These are phyloP conservation scores for Musa troglodytarum DNA, from an alignment of 176 grass and related monocot genomes.

Conservation along the genomic window DNA sequence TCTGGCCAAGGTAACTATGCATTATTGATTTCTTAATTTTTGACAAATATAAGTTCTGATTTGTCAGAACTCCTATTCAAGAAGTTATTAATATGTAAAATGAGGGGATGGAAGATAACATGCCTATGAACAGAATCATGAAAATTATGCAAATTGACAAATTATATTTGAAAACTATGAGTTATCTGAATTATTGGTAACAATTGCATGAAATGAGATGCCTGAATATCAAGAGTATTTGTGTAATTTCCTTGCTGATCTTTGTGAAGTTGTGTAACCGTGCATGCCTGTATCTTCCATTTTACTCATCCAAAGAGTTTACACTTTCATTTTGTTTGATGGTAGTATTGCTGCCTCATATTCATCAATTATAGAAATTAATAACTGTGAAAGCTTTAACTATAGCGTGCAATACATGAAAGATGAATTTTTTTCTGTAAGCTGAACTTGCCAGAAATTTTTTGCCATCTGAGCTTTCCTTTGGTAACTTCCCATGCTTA, in stretches of 20 bases:
- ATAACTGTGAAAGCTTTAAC: too few species aligned
- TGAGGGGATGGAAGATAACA: too few species aligned
- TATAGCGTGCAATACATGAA: neutral
- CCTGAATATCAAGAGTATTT: neutral
- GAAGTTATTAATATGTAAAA: neutral
- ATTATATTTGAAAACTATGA: too few species aligned
- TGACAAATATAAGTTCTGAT: neutral
- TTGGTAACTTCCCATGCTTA: neutral
- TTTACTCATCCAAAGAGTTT: neutral
- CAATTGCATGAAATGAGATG: too few species aligned
- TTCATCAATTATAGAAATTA: neutral
- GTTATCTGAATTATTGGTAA: too few species aligned
- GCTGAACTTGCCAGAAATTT: neutral
- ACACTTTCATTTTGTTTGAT: neutral
- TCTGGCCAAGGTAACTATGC: constrained; percentile 77
- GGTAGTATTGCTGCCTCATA: neutral
- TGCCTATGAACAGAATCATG: too few species aligned
- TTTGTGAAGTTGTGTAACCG: neutral
- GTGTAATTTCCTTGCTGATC: neutral
- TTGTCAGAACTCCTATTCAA: neutral
- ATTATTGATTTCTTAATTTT: constrained; percentile 26
- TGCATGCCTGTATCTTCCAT: neutral
- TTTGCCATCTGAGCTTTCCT: neutral
- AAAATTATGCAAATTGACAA: too few species aligned
- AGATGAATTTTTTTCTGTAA: neutral